Evolutionary conservation across 2,329 filamentous ascomycete species (phyloP).

Genomic region (Diplodia scrobiculata): DNA sequence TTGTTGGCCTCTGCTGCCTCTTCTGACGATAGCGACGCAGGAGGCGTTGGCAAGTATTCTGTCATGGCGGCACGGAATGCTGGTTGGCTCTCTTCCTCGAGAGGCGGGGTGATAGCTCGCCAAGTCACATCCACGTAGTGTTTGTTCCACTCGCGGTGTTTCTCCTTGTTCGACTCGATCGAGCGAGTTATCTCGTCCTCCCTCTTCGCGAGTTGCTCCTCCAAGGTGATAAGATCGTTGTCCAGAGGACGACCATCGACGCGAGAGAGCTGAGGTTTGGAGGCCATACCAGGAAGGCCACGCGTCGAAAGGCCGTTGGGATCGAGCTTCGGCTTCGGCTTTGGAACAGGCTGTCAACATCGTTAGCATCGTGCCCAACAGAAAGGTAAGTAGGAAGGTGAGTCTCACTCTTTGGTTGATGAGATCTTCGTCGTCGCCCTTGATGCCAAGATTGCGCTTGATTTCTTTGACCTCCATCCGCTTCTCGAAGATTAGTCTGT

Average conservation of each 20-base stretch:
- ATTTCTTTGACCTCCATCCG: conserved; percentile 79
- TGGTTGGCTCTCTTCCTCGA: conserved; percentile 53
- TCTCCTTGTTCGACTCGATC: conserved; percentile 82
- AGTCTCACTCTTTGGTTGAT: conserved; percentile 83
- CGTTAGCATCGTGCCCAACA: conserved; percentile 32
- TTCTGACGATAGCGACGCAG: conserved; percentile 50
- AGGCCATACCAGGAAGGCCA: conserved; percentile 62
- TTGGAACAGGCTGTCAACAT: conserved; percentile 40
- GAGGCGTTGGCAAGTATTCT: conserved; percentile 51
- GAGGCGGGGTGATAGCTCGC: conserved; percentile 77
- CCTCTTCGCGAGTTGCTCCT: conserved; percentile 77
- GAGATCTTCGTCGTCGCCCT: conserved; percentile 84
- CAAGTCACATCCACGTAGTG: conserved; percentile 86
- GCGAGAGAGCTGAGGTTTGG: conserved; percentile 54
- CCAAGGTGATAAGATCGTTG: conserved; percentile 73
- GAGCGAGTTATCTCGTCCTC: conserved; percentile 78
- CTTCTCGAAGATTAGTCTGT: conserved; percentile 80
- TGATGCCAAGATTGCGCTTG: conserved; percentile 86
- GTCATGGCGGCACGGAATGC: conserved; percentile 47
- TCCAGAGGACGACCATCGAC: conserved; percentile 69
- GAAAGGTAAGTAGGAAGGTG: conserved; percentile 10
- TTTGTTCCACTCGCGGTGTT: conserved; percentile 89
- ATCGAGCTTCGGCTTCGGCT: conserved; percentile 61
- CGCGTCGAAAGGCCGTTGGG: conserved; percentile 60
- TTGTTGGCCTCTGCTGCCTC: conserved; percentile 46